A percentile compares a stretch with the other conserved stretches of the same genome.
phyloP scores from a whole-genome alignment of 495 filamentous ascomycete genomes.

The Jackrogersella multiformis region DNA sequence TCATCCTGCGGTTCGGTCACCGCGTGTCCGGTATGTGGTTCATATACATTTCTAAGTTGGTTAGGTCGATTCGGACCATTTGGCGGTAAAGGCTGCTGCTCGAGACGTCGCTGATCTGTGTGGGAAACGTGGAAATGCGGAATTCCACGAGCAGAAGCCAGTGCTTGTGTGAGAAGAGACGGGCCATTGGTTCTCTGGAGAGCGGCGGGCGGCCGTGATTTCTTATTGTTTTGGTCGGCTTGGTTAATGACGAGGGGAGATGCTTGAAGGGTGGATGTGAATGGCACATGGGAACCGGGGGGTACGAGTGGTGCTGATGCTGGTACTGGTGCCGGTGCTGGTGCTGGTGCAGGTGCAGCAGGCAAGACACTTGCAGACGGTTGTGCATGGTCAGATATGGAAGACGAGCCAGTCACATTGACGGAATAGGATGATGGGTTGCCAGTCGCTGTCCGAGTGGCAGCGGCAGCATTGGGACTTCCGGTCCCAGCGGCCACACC shows the following conservation, averaged over 20 bases:
- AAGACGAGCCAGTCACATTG: slow-evolving; percentile 41
- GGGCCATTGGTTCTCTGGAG: slow-evolving; percentile 54
- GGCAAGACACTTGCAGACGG: slow-evolving; percentile 40
- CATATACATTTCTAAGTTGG: slow-evolving; percentile 32
- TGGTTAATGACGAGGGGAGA: slow-evolving; percentile 41
- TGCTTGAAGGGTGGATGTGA: slow-evolving; percentile 39
- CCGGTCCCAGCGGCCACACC: slow-evolving; percentile 40
- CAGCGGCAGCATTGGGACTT: slow-evolving; percentile 36
- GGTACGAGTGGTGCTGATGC: slow-evolving; percentile 28
- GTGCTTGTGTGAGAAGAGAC: slow-evolving; percentile 61
- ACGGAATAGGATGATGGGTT: slow-evolving; percentile 38
- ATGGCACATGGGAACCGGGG: slow-evolving; percentile 40
- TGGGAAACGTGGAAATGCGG: slow-evolving; percentile 31
- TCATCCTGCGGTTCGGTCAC: slow-evolving; percentile 47
- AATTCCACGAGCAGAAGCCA: slow-evolving; percentile 63
- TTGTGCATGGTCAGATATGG: slow-evolving; percentile 41
- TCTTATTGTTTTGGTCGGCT: slow-evolving; percentile 57
- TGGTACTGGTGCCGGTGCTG: too few species aligned
- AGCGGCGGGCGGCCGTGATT: slow-evolving; percentile 52
- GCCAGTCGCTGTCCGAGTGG: slow-evolving; percentile 42
- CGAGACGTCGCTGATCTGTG: slow-evolving; percentile 43
- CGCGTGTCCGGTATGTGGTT: slow-evolving; percentile 30
- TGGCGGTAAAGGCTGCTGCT: slow-evolving; percentile 37
- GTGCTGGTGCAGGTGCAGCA: slow-evolving; percentile 35
- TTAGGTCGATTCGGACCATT: slow-evolving; percentile 28